Percentiles rank a stretch among this genome's conserved stretches.
phyloP scores from a whole-genome alignment of 2,329 filamentous ascomycete species.

The Aspergillus sp. region DNA sequence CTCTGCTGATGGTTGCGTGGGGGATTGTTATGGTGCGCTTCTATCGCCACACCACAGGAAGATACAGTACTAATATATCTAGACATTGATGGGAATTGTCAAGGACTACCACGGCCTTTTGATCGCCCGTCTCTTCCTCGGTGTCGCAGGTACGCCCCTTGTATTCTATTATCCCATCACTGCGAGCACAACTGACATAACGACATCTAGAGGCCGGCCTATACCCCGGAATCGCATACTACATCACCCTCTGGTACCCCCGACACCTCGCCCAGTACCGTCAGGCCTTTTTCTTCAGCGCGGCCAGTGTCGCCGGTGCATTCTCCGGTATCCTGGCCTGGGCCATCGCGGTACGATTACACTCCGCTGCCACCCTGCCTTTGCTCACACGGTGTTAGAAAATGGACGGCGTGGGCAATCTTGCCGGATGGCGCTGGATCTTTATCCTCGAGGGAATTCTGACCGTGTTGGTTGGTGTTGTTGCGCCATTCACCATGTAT shows the following conservation, averaged over 20 bases:
- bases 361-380: too few species aligned
- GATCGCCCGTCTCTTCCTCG: constrained; percentile 48
- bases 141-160: constrained; percentile 26
- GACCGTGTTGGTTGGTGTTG: constrained; percentile 44
- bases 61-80: neutral
- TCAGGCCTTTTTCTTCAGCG: constrained; percentile 49
- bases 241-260: constrained; percentile 49
- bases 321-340: constrained; percentile 55
- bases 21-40: constrained; percentile 44
- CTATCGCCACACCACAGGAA: neutral
- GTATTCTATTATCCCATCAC: too few species aligned
- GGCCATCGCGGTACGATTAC: constrained; percentile 44
- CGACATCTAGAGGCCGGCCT: constrained; percentile 38
- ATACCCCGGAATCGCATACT: constrained; percentile 46
- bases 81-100: constrained; percentile 51
- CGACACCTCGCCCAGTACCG: constrained; percentile 45
- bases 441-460: constrained; percentile 52
- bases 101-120: constrained; percentile 49
- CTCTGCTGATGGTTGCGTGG: constrained; percentile 40
- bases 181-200: neutral
- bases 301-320: constrained; percentile 51
- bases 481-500: constrained; percentile 47
- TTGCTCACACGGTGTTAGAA: constrained; percentile 27
- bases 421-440: constrained; percentile 52
- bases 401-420: constrained; percentile 51